phyloP scores from a whole-genome alignment of 306 rosid species.

The Medicago arabica region DNA sequence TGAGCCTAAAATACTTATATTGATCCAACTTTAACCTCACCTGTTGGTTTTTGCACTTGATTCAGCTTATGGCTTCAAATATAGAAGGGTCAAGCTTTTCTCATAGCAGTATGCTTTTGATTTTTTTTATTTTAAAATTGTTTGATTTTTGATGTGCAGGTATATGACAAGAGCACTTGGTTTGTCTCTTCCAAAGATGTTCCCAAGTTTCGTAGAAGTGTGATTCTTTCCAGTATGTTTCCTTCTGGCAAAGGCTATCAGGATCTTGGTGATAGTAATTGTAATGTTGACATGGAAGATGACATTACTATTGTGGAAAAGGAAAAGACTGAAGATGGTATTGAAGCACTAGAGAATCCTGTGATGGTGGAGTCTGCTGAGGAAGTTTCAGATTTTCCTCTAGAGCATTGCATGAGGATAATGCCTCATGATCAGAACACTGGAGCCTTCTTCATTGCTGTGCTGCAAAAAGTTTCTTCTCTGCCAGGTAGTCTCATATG shows the following conservation, averaged over 20 bases:
- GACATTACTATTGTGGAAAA: slow-evolving; percentile 45
- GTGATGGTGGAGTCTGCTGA: slow-evolving; percentile 47
- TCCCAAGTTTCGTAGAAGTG: slow-evolving; percentile 65
- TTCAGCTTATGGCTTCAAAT: slow-evolving; percentile 4
- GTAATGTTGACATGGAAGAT: slow-evolving; percentile 47
- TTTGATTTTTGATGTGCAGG: slow-evolving; percentile 58
- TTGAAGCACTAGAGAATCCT: slow-evolving; percentile 47
- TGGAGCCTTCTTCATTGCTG: slow-evolving; percentile 98
- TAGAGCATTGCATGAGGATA: slow-evolving; percentile 90
- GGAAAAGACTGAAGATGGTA: slow-evolving; percentile 54
- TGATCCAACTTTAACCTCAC: slow-evolving; percentile 25
- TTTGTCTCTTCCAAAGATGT: slow-evolving; percentile 71
- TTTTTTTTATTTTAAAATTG: background rate
- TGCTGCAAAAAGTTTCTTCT: slow-evolving; percentile 75
- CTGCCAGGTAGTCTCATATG: slow-evolving; percentile 69
- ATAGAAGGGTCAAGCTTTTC: background rate
- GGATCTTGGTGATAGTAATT: slow-evolving; percentile 42
- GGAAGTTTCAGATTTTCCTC: slow-evolving; percentile 76
- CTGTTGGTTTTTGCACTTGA: slow-evolving; percentile 21
- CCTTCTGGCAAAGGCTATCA: slow-evolving; percentile 73
- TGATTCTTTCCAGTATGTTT: slow-evolving; percentile 76
- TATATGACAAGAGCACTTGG: slow-evolving; percentile 83
- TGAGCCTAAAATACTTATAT: slow-evolving; percentile 20
- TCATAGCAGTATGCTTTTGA: slow-evolving; percentile 22
- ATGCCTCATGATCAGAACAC: slow-evolving; percentile 96